Evolutionary conservation across 2,329 filamentous ascomycete genomes (phyloP).

Genomic region (Xylariaceae sp.): DNA sequence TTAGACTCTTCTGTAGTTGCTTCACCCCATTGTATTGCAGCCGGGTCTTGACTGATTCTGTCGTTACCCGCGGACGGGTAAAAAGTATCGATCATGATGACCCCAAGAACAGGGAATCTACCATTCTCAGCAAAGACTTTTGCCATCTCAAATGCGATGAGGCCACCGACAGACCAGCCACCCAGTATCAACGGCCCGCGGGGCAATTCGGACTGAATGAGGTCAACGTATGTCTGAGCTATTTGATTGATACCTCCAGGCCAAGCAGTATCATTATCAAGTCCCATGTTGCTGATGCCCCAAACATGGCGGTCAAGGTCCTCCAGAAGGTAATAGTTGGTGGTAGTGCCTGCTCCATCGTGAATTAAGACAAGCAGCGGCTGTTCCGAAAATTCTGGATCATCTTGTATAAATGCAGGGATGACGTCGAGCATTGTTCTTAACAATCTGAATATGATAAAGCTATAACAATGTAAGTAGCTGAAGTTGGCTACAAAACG

Average conservation of each 20-base stretch:
- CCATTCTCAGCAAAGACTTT: constrained; percentile 2
- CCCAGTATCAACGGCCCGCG: constrained; percentile 9
- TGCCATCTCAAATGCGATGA: constrained; percentile 19
- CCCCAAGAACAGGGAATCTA: constrained; percentile 9
- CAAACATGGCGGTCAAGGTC: constrained; percentile 12
- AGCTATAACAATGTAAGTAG: too few species aligned
- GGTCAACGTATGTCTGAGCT: constrained; percentile 12
- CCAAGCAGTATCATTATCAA: constrained; percentile 8
- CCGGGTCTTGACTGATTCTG: not conserved
- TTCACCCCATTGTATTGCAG: constrained; percentile 17
- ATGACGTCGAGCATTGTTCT: constrained; percentile 9
- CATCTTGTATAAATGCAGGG: constrained; percentile 16
- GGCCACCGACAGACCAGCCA: constrained; percentile 13
- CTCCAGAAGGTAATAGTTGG: constrained; percentile 12
- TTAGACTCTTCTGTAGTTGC: constrained; percentile 19
- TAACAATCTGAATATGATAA: not conserved
- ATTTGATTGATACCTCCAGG: constrained; percentile 11
- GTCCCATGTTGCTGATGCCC: constrained; percentile 13
- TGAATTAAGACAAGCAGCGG: constrained; percentile 10
- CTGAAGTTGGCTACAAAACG: too few species aligned
- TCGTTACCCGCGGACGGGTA: constrained; percentile 7
- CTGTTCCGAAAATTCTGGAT: constrained; percentile 13
- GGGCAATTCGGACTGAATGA: constrained; percentile 9
- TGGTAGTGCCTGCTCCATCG: constrained; percentile 13
- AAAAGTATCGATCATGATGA: constrained; percentile 17